Percentiles rank a stretch among this genome's conserved stretches.
Conservation (phyloP, 306 rosid species). For the Inga oerstediana region DNA sequence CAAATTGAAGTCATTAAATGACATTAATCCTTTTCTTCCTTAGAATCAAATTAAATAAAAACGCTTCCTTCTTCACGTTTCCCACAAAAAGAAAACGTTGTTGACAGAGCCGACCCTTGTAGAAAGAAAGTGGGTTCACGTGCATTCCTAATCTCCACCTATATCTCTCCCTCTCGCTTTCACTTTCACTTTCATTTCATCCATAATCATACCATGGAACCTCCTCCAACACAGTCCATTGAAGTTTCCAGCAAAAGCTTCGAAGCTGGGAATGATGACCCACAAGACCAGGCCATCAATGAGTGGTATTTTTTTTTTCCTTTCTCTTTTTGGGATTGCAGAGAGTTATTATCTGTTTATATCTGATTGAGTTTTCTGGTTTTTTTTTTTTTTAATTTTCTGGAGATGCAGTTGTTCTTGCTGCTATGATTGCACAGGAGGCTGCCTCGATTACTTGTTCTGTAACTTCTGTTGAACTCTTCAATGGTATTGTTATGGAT, state of each 20-base stretch:
- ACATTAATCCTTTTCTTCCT: neutral
- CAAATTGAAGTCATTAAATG: neutral
- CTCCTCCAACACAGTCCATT: slow-evolving; percentile 59
- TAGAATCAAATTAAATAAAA: neutral
- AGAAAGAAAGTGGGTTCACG: slow-evolving; percentile 22
- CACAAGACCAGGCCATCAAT: slow-evolving; percentile 43
- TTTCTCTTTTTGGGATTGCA: neutral
- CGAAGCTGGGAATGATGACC: slow-evolving; percentile 33
- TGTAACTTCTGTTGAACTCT: slow-evolving; percentile 36
- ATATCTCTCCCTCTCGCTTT: neutral
- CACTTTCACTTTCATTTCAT: neutral
- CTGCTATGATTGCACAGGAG: slow-evolving; percentile 46
- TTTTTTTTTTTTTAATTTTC: neutral
- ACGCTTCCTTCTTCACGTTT: neutral
- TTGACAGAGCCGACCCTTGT: neutral
- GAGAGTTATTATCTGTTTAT: neutral
- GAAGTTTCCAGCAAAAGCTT: slow-evolving; percentile 40
- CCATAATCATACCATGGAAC: slow-evolving; percentile 44
- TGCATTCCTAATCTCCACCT: slow-evolving; percentile 10
- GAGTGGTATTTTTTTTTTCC: slow-evolving; percentile 37
- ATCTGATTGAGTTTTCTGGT: neutral
- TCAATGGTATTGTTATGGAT: neutral
- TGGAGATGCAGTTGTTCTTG: slow-evolving; percentile 54
- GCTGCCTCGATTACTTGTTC: slow-evolving; percentile 51
- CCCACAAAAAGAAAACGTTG: neutral